Evolutionary conservation across 1,284 basidiomycete genomes (phyloP), one percentile per base, ranked within the genome.

Genomic region (Termitomyces sp.): DNA sequence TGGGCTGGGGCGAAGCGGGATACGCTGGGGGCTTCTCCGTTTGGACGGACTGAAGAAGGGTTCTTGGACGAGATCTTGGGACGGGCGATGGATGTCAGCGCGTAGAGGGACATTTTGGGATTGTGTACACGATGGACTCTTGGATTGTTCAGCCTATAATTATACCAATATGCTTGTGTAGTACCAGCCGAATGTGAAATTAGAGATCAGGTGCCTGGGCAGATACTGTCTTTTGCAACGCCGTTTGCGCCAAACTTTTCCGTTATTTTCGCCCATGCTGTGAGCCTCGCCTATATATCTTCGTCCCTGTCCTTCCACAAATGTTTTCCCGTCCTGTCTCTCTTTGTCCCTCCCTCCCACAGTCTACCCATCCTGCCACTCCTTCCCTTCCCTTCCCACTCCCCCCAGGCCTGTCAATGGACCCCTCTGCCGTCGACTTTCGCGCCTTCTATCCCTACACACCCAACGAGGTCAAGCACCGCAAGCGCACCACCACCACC

Each of bases 391-490:
- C 61, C 62, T 57, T 61, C 57, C 59, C 57, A 59, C 62, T 62
- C 57, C 56, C 52, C 33, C 36, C 47, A 17, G 47, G n/a, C 26
- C 36, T 49, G 10, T 39, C 75, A 58, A 77, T 84, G 71, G 85
- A 88, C 73, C 83, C 85, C 53, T 67, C 68, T 52, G 66, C 74
- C 53, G 73, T 81, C 63, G 83, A 85, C 73, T 83, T 84, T 62
- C 79, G 83, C 59, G 81, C 86, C 46, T 90, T 90, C 73, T 89
- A 84, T 63, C 84, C 86, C n/a, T 92, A 91, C 74, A 84, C 85
- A 54, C 90, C 89, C 53, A 90, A 89, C 72, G 88, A 94, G 74
- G 90, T 94, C 72, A 94, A 94, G 75, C 92, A 94, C 65, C 79
- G 92, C 54, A 90, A 92, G 63, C 78, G 92, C 48, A 95, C 92